These are phyloP conservation scores for Cicer bijugum DNA, from an alignment of 306 rosid species.

Conservation along the genomic window DNA sequence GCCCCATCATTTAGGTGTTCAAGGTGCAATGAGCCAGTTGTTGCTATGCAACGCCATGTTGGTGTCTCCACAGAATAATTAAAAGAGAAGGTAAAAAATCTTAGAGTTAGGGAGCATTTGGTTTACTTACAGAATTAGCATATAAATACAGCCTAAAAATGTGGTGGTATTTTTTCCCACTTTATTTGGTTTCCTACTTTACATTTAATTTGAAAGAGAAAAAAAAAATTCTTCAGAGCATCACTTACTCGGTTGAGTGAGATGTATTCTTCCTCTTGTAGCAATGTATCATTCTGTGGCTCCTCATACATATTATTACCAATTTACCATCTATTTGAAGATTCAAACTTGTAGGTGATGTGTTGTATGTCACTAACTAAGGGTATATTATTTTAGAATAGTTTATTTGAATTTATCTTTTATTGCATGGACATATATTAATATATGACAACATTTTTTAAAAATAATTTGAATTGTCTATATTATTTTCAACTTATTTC, in stretches of 20 bases:
- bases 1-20: constrained; percentile 87
- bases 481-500: background rate
- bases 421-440: too few relatives aligned
- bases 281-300: constrained; percentile 39
- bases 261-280: constrained; percentile 43
- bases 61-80: constrained; percentile 53
- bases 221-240: constrained; percentile 42
- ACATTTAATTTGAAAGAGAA: constrained; percentile 42
- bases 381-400: background rate
- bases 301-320: constrained; percentile 19
- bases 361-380: background rate
- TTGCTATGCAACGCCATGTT: constrained; percentile 79
- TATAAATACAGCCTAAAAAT: constrained; percentile 52
- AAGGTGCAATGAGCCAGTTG: constrained; percentile 83
- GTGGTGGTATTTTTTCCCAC: constrained; percentile 45
- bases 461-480: background rate
- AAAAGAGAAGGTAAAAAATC: constrained; percentile 31
- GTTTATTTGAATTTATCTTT: too few relatives aligned
- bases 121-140: constrained; percentile 46
- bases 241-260: constrained; percentile 35
- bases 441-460: too few relatives aligned
- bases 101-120: constrained; percentile 44
- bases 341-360: constrained; percentile 16
- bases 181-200: constrained; percentile 36
- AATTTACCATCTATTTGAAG: background rate